Evolutionary conservation across 2,329 filamentous ascomycete species (phyloP), one percentile per base, ranked within the genome.

Genomic region (Colletotrichum endophyticum): DNA sequence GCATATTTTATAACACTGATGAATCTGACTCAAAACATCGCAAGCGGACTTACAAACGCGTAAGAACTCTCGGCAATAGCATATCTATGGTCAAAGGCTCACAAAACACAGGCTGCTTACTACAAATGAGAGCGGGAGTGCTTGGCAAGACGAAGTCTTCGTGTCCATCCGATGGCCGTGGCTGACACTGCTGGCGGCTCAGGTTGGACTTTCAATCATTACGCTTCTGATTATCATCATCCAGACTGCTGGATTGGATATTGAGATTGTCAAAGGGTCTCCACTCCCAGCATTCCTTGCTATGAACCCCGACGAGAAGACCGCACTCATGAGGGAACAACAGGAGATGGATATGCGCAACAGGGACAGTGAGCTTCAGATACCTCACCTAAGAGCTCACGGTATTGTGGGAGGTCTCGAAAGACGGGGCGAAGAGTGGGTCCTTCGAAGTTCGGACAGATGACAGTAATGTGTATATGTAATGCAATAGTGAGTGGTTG

Each of bases 191-290:
- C 56, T 75, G 13, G 69, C 56, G 25, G 64, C 62, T 5, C 73
- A 75, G 28, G 62, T 75, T 12, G 68, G 62, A 4, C 70, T 75
- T 22, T 72, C 73, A 9, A 68, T 72, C 6, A 15, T 72, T 36
- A 72, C 70, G 7, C 53, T 75, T 15, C 16, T 72, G 11, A 49
- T 68, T 1, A 36, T 75, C 36, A 66, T 75, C n/a, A 32, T 59
- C 8, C 61, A 75, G 22, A 73, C 73, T 25, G 62, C 62, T 7
- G 30, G 56, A 19, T 22, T 68, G 28, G 56, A 73, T 8, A 67
- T 75, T 27, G 69, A 75, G 25, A 75, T 75, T 44, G 69, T 75
- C 16, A 75, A 75, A 19, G 73, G 69, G 7, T 73, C 73, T 8
- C 53, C 73, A 7, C 63, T 75, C 9, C 69, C 73, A 25, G 64